These are phyloP conservation scores for Calocybe cyanea DNA, from an alignment of 768 basidiomycete genomes.

Conservation along the genomic window DNA sequence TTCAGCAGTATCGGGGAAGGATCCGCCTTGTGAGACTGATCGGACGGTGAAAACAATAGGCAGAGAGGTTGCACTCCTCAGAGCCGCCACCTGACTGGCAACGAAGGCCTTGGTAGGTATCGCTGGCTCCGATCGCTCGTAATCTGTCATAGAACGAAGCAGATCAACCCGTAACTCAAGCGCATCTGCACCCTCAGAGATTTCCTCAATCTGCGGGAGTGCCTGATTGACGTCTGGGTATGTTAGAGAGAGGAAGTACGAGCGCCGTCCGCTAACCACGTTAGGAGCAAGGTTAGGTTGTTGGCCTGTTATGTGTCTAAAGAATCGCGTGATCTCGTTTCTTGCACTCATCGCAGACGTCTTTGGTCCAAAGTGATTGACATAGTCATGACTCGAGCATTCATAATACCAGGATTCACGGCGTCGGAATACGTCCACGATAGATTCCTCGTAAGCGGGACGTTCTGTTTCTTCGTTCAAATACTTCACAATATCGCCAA, in stretches of 20 bases:
- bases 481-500: slow-evolving; percentile 79
- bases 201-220: slow-evolving; percentile 61
- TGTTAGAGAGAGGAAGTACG: slow-evolving; percentile 91
- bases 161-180: slow-evolving; percentile 94
- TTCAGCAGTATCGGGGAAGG: slow-evolving; percentile 77
- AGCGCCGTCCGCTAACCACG: slow-evolving; percentile 51
- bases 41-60: slow-evolving; percentile 93
- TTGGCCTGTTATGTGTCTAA: slow-evolving; percentile 78
- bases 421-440: slow-evolving; percentile 79
- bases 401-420: slow-evolving; percentile 85
- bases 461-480: slow-evolving; percentile 71
- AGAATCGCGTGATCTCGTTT: slow-evolving; percentile 78
- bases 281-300: slow-evolving; percentile 61
- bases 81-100: slow-evolving; percentile 69
- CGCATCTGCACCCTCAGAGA: slow-evolving; percentile 85
- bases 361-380: slow-evolving; percentile 58
- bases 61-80: slow-evolving; percentile 72
- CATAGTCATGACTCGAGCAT: slow-evolving; percentile 78
- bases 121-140: slow-evolving; percentile 42
- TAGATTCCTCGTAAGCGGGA: slow-evolving; percentile 85
- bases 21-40: slow-evolving; percentile 84
- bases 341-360: slow-evolving; percentile 32
- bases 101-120: slow-evolving; percentile 75
- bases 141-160: slow-evolving; percentile 50
- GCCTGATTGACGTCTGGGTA: slow-evolving; percentile 83